These are phyloP conservation scores for Skeletonema costatum DNA, from an alignment of 108 stramenopile genomes.

Conservation along the genomic window DNA sequence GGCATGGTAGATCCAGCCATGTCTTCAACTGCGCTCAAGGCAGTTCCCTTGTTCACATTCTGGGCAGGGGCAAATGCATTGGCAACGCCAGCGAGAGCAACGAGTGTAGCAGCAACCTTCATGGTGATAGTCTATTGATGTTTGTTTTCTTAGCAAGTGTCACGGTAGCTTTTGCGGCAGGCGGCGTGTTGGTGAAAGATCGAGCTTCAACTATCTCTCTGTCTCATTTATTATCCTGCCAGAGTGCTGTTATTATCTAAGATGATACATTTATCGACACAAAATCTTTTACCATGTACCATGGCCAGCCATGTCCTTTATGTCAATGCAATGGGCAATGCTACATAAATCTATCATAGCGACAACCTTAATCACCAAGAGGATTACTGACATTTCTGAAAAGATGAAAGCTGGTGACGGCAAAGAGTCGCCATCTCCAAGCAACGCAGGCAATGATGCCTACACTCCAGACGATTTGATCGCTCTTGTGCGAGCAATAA, in stretches of 20 bases:
- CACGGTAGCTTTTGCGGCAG: no score
- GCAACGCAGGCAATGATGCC: background rate
- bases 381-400: background rate
- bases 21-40: slow-evolving; percentile 22
- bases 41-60: slow-evolving; percentile 22
- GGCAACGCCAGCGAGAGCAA: slow-evolving; percentile 65
- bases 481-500: slow-evolving; percentile 62
- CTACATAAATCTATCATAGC: no score
- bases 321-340: no score
- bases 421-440: background rate
- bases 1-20: slow-evolving; percentile 41
- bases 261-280: no score
- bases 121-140: slow-evolving; percentile 44
- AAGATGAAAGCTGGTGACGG: background rate
- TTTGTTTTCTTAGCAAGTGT: background rate
- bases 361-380: background rate
- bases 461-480: slow-evolving; percentile 57
- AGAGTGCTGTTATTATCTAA: no score
- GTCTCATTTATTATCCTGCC: no score
- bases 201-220: background rate
- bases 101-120: slow-evolving; percentile 57
- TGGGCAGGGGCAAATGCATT: slow-evolving; percentile 35
- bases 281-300: no score
- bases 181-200: slow-evolving; percentile 1
- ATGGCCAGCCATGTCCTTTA: no score